These are phyloP conservation scores for Alternaria sp. DNA, from an alignment of 2,329 filamentous ascomycete genomes.

Conservation along the genomic window DNA sequence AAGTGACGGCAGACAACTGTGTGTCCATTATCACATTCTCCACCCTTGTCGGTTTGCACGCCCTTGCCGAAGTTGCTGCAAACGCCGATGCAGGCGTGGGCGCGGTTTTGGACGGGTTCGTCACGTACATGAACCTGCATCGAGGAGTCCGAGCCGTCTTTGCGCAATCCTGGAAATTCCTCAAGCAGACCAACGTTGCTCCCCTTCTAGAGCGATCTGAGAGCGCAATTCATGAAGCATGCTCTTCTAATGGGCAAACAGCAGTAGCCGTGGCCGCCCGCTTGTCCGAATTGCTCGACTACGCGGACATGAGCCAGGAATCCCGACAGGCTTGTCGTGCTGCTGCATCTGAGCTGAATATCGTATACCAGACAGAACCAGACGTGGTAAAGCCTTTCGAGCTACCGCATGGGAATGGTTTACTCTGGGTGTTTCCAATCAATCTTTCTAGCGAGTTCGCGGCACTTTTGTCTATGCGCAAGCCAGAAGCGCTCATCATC, in stretches of 20 bases:
- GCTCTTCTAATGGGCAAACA: too few relatives aligned
- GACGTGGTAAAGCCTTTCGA: neutral
- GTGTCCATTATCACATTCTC: neutral
- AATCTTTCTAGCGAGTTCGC: slow-evolving; percentile 24
- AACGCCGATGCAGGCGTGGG: neutral
- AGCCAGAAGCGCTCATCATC: slow-evolving; percentile 28
- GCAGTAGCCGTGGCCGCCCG: neutral
- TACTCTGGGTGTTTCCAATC: slow-evolving; percentile 27
- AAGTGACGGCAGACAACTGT: neutral
- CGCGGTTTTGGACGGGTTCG: neutral
- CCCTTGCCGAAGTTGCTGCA: neutral
- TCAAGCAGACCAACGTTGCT: neutral
- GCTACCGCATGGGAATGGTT: neutral
- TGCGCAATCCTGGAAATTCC: neutral
- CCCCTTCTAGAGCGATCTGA: neutral
- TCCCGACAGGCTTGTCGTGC: neutral
- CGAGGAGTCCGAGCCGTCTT: neutral
- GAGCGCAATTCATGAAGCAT: neutral
- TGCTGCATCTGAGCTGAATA: neutral
- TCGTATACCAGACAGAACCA: neutral
- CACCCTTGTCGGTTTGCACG: neutral
- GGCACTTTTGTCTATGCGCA: slow-evolving; percentile 22
- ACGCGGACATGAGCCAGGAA: neutral
- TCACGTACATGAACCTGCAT: slow-evolving; percentile 4
- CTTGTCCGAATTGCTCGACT: neutral